phyloP scores from a whole-genome alignment of 495 filamentous ascomycete genomes.

The Trypethelium eluteriae region DNA sequence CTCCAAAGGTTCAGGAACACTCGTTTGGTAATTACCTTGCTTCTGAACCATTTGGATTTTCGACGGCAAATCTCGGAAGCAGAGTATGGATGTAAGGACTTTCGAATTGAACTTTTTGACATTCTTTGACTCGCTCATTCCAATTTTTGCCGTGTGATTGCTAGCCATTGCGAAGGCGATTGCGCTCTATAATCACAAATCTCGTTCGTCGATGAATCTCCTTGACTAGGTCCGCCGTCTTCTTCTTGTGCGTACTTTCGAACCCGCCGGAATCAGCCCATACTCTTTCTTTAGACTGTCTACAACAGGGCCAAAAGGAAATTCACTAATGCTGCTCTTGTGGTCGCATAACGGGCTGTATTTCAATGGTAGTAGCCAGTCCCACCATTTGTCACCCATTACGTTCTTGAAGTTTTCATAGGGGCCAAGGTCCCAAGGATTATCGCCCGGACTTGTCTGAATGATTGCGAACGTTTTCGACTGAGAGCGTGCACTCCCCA shows the following conservation, averaged over 20 bases:
- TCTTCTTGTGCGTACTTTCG: not conserved
- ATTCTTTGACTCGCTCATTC: not conserved
- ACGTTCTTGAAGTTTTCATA: constrained; percentile 20
- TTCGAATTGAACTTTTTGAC: not conserved
- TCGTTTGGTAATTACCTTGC: not conserved
- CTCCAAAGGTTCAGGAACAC: not conserved
- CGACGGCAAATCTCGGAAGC: not conserved
- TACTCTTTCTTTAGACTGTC: not conserved
- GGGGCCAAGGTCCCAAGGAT: constrained; percentile 27
- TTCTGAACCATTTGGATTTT: not conserved
- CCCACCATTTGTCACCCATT: constrained; percentile 20
- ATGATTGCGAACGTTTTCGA: constrained; percentile 28
- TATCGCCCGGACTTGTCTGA: constrained; percentile 24
- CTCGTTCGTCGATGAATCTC: not conserved
- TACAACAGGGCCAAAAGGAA: constrained; percentile 1
- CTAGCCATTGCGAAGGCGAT: not conserved
- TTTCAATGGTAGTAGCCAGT: constrained; percentile 26
- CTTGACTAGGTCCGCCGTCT: not conserved
- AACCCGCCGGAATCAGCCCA: not conserved
- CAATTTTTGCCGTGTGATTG: not conserved
- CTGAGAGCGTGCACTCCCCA: not conserved
- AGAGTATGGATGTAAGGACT: not conserved
- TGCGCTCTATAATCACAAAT: too few relatives aligned
- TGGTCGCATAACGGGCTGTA: constrained; percentile 28
- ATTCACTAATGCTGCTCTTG: not conserved